phyloP scores from a whole-genome alignment of 495 filamentous ascomycete genomes.

The Aspergillus conjunctus region DNA sequence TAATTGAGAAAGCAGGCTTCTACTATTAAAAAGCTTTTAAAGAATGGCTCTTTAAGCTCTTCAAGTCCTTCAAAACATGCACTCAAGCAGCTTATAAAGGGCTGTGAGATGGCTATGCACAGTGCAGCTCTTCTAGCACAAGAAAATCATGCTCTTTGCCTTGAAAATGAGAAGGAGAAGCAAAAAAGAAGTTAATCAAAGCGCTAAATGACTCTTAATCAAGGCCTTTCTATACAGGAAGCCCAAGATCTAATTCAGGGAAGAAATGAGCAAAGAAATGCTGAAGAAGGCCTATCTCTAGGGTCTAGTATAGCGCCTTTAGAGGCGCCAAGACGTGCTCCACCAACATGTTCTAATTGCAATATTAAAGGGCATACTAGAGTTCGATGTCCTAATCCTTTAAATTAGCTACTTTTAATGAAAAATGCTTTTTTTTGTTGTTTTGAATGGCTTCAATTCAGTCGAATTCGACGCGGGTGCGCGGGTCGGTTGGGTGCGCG shows the following conservation, averaged over 20 bases:
- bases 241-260: background rate
- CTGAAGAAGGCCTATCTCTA: background rate
- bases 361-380: background rate
- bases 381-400: background rate
- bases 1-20: background rate
- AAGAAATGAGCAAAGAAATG: background rate
- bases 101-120: background rate
- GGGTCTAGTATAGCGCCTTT: background rate
- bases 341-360: background rate
- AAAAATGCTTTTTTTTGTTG: too few species aligned
- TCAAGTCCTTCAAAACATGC: background rate
- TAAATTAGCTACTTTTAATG: too few species aligned
- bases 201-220: background rate
- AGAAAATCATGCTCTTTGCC: background rate
- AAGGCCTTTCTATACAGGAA: slow-evolving; percentile 1
- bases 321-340: background rate
- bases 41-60: background rate
- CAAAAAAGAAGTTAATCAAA: background rate
- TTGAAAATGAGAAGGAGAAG: background rate
- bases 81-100: slow-evolving; percentile 1
- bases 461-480: too few species aligned
- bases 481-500: too few species aligned
- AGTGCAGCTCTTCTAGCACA: background rate
- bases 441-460: too few species aligned
- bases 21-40: slow-evolving; percentile 1